Evolutionary conservation across 75 land plant species (phyloP).

Genomic region (Picea sitchensis): DNA sequence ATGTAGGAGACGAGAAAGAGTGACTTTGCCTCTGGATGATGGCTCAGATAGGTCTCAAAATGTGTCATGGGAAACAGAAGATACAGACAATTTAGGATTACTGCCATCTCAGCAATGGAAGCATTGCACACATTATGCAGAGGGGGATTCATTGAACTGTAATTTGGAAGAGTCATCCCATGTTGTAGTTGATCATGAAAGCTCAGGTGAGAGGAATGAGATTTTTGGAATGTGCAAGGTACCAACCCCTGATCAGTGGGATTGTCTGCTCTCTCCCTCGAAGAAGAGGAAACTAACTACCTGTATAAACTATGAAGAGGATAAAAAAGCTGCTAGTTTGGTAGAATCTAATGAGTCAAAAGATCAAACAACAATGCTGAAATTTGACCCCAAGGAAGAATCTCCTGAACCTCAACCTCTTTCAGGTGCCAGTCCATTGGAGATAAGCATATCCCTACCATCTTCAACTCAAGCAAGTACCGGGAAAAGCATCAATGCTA

Average conservation of each 20-base stretch:
- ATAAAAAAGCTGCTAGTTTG: not conserved
- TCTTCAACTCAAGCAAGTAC: not conserved
- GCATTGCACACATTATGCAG: not conserved
- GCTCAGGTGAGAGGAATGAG: not conserved
- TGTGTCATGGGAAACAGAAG: not conserved
- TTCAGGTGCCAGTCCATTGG: not conserved
- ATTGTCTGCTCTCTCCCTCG: not conserved
- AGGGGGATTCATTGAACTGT: not conserved
- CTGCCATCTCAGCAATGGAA: not conserved
- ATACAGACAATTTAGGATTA: not conserved
- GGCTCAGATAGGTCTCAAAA: not conserved
- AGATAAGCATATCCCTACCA: not conserved
- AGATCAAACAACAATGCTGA: not conserved
- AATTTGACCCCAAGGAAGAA: not conserved
- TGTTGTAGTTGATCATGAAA: not conserved
- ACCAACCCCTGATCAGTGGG: not conserved
- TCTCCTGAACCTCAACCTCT: not conserved
- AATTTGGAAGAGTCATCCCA: not conserved
- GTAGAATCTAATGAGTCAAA: not conserved
- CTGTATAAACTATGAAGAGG: not conserved
- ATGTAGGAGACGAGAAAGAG: slow-evolving; percentile 27
- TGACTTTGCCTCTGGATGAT: slow-evolving; percentile 38
- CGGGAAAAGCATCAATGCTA: not conserved
- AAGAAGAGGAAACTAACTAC: not conserved
- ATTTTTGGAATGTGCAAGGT: not conserved